Percentiles rank a stretch among this genome's conserved stretches.
Conservation (phyloP, 2,329 filamentous ascomycete genomes). For the Phaeoacremonium minimum region DNA sequence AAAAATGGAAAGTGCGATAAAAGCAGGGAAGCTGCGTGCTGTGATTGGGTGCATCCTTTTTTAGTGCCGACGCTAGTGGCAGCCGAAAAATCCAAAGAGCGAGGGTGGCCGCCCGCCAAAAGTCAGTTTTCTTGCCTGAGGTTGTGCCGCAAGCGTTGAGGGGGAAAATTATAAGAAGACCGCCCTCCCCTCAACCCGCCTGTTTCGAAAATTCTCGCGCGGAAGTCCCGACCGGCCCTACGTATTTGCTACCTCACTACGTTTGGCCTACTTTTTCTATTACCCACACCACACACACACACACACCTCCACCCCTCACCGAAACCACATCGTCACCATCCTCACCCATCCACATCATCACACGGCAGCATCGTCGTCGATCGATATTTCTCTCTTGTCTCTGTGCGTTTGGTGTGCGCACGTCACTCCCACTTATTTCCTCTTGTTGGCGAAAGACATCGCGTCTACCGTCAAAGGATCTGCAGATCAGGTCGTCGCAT, state of each 20-base stretch:
- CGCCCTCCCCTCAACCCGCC: slow-evolving; percentile 47
- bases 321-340: slow-evolving; percentile 19
- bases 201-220: slow-evolving; percentile 44
- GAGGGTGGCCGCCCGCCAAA: slow-evolving; percentile 37
- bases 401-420: slow-evolving; percentile 9
- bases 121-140: slow-evolving; percentile 22
- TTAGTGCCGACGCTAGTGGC: not conserved
- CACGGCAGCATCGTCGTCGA: slow-evolving; percentile 1
- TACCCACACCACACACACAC: slow-evolving; percentile 23
- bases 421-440: slow-evolving; percentile 2
- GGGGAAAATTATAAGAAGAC: slow-evolving; percentile 53
- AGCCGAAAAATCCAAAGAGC: not conserved
- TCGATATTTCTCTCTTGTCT: slow-evolving; percentile 1
- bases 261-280: slow-evolving; percentile 38
- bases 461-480: slow-evolving; percentile 12
- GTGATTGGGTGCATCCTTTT: not conserved
- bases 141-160: slow-evolving; percentile 14
- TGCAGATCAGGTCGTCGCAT: too few relatives aligned
- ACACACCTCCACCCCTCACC: slow-evolving; percentile 21
- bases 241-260: slow-evolving; percentile 39
- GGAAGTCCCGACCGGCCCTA: slow-evolving; percentile 54
- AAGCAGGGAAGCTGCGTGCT: not conserved
- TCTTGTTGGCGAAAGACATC: slow-evolving; percentile 15
- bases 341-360: slow-evolving; percentile 1
- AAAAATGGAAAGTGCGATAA: not conserved